Base-by-base conservation (phyloP, 2,329 filamentous ascomycete genomes). In the Hymenoscyphus albidus region DNA sequence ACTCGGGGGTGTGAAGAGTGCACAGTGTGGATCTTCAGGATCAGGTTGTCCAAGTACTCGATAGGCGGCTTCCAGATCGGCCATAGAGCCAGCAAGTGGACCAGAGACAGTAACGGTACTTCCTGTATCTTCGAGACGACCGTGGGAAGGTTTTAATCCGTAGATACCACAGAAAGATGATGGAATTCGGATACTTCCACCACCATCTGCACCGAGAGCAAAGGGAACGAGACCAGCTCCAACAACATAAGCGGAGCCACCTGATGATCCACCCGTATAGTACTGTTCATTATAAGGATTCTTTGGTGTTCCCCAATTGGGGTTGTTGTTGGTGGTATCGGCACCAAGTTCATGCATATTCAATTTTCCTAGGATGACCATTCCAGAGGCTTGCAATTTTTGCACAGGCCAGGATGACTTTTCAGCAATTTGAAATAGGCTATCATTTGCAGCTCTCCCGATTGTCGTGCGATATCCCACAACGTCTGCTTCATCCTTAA, bases 191-290 rank as follows among this genome's bases (percentile, higher is more conserved):
- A 91, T 86, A 18, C 86, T 89, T 38, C 88, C 88, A 65, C 88
- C 88, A 0, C 88, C 98, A 75, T 99, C 95, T 14, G 94, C 97
- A 22, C 94, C 95, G 27, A 99, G 79, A 3, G 93, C 92, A 40
- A 88, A 68, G 32, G 87, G 83, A 0, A 83, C 82, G 1, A 83
- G 79, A 31, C 85, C 85, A 0, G 85, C 81, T 27, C 85, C 85
- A 31, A 98, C 91, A 9, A 92, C 91, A 18, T 96, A 86, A 2
- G 94, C 94, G 74, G 93, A 96, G 14, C 95, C 95, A 57, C 95
- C 95, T 0, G 94, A 98, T 74, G 93, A 97, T 18, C 93, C 93
- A 40, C 93, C 93, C 0, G 91, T 70, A 76, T 95, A 95, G 78
- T 92, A 94, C 2, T 80, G 74, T 0, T 79, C 74, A 73, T 93